phyloP scores from a whole-genome alignment of 805 yeast genomes.

The Yamadazyma philogaea region DNA sequence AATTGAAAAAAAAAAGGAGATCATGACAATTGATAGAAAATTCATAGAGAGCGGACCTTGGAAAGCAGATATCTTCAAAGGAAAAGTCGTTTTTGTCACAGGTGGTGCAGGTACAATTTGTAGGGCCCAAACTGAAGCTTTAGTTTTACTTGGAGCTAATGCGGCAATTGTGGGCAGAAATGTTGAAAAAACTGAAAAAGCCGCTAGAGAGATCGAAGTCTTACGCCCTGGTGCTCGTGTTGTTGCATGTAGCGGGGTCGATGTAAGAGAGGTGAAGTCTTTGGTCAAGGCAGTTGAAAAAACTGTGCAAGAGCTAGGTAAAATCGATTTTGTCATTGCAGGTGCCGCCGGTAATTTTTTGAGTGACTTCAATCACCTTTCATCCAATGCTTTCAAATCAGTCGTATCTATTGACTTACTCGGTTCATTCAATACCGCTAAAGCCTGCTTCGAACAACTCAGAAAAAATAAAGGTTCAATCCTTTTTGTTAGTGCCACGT shows the following conservation, averaged over 20 bases:
- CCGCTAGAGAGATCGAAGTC: conserved; percentile 58
- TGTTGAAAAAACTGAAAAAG: conserved; percentile 56
- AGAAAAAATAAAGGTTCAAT: conserved; percentile 46
- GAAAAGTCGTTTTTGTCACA: conserved; percentile 85
- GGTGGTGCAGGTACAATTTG: conserved; percentile 97
- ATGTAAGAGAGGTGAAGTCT: conserved; percentile 66
- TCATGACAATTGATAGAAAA: conserved; percentile 14
- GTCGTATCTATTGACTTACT: conserved; percentile 39
- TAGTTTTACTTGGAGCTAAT: conserved; percentile 81
- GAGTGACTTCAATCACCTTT: conserved; percentile 41
- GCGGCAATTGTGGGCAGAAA: conserved; percentile 85
- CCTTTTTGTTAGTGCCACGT: conserved; percentile 41
- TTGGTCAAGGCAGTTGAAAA: conserved; percentile 58
- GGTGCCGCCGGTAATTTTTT: conserved; percentile 46
- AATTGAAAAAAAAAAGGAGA: too few relatives aligned
- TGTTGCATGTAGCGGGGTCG: conserved; percentile 64
- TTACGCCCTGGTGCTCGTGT: conserved; percentile 62
- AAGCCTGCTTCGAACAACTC: conserved; percentile 38
- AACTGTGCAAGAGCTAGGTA: conserved; percentile 47
- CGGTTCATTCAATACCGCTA: conserved; percentile 41
- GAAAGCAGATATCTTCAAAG: conserved; percentile 67
- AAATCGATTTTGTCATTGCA: conserved; percentile 43
- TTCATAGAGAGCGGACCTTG: conserved; percentile 30
- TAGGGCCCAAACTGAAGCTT: conserved; percentile 80
- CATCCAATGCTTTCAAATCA: conserved; percentile 39